Evolutionary conservation across 2,329 filamentous ascomycete species (phyloP), one percentile per base, ranked within the genome.

Genomic region (Exophiala viscosa): DNA sequence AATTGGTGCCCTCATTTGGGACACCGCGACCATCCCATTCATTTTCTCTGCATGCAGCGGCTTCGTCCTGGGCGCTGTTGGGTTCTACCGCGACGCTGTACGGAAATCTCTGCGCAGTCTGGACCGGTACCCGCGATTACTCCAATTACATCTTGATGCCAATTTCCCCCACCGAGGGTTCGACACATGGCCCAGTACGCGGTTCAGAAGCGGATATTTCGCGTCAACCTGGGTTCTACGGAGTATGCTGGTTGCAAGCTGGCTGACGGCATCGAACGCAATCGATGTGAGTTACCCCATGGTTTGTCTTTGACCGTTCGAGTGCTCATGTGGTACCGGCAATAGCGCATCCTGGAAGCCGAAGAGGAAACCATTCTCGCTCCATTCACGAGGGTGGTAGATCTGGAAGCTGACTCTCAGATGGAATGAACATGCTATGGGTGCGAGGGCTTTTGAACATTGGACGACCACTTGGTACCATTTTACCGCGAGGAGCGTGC

Each of bases 161-260:
- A 61, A 61, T 34, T 61, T 61, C 36, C 55, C 57, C 2, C 57
- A 57, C 33, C 46, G 52, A 20, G 59, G 57, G 7, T 61, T 61
- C 17, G 41, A 59, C 13, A 48, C 51, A 10, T 61, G 59, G 59
- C 35, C 43, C 10, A 9, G 31, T 2, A 32, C 20, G 2, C 36
- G 54, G 10, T 50, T 61, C 17, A 31, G 49, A 28, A 58, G 54
- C 41, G 31, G 15, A 4, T 40, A 46, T 40, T 61, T 59, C 28
- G 31, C 31, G 2, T 14, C 23, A 13, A 59, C 49, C 36, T 61
- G 59, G 59, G 50, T 57, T 10, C 38, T 61, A 44, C 45, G 49
- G 23, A 61, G 59, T 38, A 61, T 61, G 59, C 33, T 59, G 18
- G 35, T 61, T 33, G 59, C 57, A 5, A 59, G 56, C 44, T 61